phyloP scores from a whole-genome alignment of 192 early-diverging fungal species.

The Spizellomyces sp. region DNA sequence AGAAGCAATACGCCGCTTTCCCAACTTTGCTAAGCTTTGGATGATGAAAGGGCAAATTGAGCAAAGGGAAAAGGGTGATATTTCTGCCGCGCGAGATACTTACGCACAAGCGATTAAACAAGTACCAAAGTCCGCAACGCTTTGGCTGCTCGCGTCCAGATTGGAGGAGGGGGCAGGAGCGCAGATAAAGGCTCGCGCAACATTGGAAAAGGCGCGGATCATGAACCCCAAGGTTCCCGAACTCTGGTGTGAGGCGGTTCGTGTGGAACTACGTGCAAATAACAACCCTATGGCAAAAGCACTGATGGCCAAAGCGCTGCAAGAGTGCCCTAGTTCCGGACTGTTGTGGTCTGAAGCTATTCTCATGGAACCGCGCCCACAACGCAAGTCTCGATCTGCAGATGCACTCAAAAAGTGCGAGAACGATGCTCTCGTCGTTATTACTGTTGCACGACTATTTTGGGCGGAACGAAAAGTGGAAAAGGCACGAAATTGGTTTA shows the following conservation, averaged over 20 bases:
- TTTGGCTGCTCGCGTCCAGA: slow-evolving; percentile 82
- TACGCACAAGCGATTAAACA: slow-evolving; percentile 71
- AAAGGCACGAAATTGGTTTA: slow-evolving; percentile 93
- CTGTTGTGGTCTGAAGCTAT: slow-evolving; percentile 88
- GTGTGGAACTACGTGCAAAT: slow-evolving; percentile 75
- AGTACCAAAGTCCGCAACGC: slow-evolving; percentile 71
- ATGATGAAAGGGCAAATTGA: slow-evolving; percentile 87
- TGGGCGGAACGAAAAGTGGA: slow-evolving; percentile 92
- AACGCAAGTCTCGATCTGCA: slow-evolving; percentile 81
- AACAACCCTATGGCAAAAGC: slow-evolving; percentile 70
- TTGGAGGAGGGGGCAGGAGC: slow-evolving; percentile 74
- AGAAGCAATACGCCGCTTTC: slow-evolving; percentile 69
- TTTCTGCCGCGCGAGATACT: slow-evolving; percentile 68
- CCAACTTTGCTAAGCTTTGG: slow-evolving; percentile 87
- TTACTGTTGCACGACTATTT: slow-evolving; percentile 86
- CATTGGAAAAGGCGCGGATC: slow-evolving; percentile 84
- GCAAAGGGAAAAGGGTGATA: slow-evolving; percentile 61
- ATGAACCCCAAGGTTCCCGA: slow-evolving; percentile 77
- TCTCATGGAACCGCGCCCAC: slow-evolving; percentile 79
- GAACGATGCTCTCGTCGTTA: slow-evolving; percentile 77
- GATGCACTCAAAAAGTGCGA: slow-evolving; percentile 94
- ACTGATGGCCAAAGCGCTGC: slow-evolving; percentile 85
- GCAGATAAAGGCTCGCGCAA: slow-evolving; percentile 74
- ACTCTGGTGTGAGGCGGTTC: slow-evolving; percentile 85
- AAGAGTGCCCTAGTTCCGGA: slow-evolving; percentile 89